phyloP scores from a whole-genome alignment of 345 rosid genomes.

The Rhizophora mangle region DNA sequence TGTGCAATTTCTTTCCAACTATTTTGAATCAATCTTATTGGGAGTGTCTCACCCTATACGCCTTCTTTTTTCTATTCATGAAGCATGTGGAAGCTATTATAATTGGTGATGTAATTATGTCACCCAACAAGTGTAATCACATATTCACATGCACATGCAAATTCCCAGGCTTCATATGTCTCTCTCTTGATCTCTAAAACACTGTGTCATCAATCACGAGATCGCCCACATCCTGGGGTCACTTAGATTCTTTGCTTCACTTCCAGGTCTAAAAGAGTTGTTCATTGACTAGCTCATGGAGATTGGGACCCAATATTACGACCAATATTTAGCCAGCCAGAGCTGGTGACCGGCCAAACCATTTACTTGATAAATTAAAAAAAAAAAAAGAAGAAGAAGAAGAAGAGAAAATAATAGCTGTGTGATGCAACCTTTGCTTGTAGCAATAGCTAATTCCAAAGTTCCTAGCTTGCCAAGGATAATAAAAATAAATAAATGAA shows the following conservation, averaged over 20 bases:
- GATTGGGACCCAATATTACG: background rate
- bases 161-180: background rate
- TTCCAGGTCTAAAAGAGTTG: background rate
- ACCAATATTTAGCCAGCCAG: background rate
- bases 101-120: constrained; percentile 1
- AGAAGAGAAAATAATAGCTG: background rate
- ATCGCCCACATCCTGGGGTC: background rate
- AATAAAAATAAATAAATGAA: background rate
- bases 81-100: constrained; percentile 5
- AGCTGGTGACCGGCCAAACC: constrained; percentile 1
- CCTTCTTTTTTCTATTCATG: background rate
- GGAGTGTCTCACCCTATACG: background rate
- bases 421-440: constrained; percentile 16
- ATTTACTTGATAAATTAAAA: background rate
- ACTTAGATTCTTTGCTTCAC: background rate
- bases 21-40: background rate
- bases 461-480: background rate
- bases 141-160: background rate
- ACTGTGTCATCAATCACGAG: too few species aligned
- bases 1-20: background rate
- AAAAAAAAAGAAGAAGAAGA: background rate
- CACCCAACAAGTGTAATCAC: background rate
- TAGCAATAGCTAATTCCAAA: constrained; percentile 7
- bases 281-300: background rate
- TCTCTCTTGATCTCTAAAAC: background rate